Base-by-base conservation (phyloP, 371 early-diverging fungal genomes). In the Blakeslea trispora region DNA sequence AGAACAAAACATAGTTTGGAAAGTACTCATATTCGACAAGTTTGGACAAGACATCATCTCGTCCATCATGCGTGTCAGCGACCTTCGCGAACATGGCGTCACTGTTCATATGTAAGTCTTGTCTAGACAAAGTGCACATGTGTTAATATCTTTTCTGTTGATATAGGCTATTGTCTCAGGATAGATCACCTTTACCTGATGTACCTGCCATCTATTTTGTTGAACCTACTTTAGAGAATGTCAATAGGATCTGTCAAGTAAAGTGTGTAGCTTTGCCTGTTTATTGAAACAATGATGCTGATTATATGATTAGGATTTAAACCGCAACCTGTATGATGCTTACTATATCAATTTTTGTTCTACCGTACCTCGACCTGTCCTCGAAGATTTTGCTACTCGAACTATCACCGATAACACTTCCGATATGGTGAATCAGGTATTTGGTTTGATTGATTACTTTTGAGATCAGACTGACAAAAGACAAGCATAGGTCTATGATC, bases 121-220 rank as follows among this genome's bases (percentile, higher is more conserved):
- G 32, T 32, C 32, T 6, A 32, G 72, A 19, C 13, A 31, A 45
- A 47, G 43, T 28, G 13, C 23, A 21, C 15, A 1, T 13, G 3
- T 13, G 10, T 15, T 19, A 22, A 18, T 39, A 51, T 32, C 13
- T 41, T n/a, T n/a, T n/a, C n/a, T n/a, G n/a, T n/a, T n/a, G n/a
- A n/a, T n/a, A 28, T 64, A 86, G 86, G 82, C 81, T 81, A 15
- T 72, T 98, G 39, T 81, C 83, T 37, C 84, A 89, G 44, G 90
- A 89, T 22, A 83, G 99, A 40, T 86, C 91, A 48, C 74, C 93
- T 10, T 91, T 99, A 43, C 83, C 91, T 1, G 98, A 98, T 72
- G 99, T 97, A 0, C 98, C 99, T 8, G 99, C 99, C 1, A 81
- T 99, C 40, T 99, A 99, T 75, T 97, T 99, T 81, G 82, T 99